phyloP scores from a whole-genome alignment of 768 basidiomycete genomes.

The Boletus tylopilopsis region DNA sequence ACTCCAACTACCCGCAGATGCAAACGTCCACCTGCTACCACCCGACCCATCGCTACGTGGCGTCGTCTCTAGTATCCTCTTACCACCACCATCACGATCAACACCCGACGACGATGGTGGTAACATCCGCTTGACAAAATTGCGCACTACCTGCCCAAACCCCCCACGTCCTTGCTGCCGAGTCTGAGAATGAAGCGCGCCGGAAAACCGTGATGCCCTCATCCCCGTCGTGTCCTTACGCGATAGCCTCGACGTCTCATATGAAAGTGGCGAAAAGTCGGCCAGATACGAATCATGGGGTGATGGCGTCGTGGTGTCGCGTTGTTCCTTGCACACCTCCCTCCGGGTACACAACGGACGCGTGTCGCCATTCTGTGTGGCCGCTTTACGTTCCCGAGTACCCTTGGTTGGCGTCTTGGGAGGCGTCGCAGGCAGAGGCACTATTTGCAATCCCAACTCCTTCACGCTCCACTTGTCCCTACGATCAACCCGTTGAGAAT shows the following conservation, averaged over 20 bases:
- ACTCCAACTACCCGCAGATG: conserved; percentile 12
- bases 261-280: conserved; percentile 16
- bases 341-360: neutral
- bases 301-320: neutral
- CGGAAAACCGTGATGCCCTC: neutral
- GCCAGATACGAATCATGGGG: conserved; percentile 4
- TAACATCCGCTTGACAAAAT: conserved; percentile 20
- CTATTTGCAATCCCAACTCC: conserved; percentile 19
- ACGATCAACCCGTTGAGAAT: neutral
- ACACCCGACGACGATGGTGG: conserved; percentile 10
- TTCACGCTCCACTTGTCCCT: conserved; percentile 30
- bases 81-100: neutral
- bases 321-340: no score
- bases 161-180: conserved; percentile 11
- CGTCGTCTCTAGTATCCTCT: conserved; percentile 6
- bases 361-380: neutral
- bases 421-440: conserved; percentile 3
- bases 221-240: neutral
- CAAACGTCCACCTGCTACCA: conserved; percentile 20
- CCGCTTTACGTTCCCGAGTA: neutral
- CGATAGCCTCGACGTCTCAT: neutral
- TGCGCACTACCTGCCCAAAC: conserved; percentile 20
- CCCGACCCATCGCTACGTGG: conserved; percentile 14
- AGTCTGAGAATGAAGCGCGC: neutral
- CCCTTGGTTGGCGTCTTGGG: conserved; percentile 7